A percentile compares a stretch with the other conserved stretches of the same genome.
These are phyloP conservation scores for Ophiosphaerella herpotricha DNA, from an alignment of 2,329 filamentous ascomycete species.

Conservation along the genomic window DNA sequence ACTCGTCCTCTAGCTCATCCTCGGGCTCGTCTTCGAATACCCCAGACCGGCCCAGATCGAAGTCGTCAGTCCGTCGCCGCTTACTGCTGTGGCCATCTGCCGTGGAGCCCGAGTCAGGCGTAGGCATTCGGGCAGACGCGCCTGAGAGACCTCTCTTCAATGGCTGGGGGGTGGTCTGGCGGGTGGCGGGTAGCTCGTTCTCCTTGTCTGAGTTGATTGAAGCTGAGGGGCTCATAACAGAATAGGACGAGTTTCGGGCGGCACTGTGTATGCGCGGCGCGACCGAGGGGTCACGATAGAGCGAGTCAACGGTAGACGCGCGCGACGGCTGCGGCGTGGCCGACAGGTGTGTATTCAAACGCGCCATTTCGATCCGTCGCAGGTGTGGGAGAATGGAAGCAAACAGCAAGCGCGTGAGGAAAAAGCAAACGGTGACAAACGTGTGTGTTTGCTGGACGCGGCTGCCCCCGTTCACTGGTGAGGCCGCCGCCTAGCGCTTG, in stretches of 20 bases:
- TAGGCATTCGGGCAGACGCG: slow-evolving; percentile 40
- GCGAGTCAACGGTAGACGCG: slow-evolving; percentile 38
- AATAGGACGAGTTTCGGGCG: slow-evolving; percentile 34
- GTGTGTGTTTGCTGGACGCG: slow-evolving; percentile 11
- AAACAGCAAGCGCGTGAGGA: slow-evolving; percentile 4
- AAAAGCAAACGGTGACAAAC: neutral
- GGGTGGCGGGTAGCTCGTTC: slow-evolving; percentile 42
- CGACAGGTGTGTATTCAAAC: slow-evolving; percentile 40
- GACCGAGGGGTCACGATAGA: slow-evolving; percentile 46
- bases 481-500: slow-evolving; percentile 21
- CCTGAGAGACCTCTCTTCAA: slow-evolving; percentile 51
- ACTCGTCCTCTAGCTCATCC: slow-evolving; percentile 24
- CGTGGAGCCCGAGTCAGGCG: slow-evolving; percentile 44
- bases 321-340: slow-evolving; percentile 35
- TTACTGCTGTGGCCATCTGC: slow-evolving; percentile 45
- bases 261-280: slow-evolving; percentile 18
- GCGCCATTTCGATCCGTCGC: slow-evolving; percentile 35
- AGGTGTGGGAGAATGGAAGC: neutral
- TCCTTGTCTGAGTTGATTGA: slow-evolving; percentile 52
- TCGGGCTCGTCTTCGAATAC: slow-evolving; percentile 17
- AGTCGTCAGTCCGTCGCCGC: slow-evolving; percentile 51
- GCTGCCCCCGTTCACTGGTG: slow-evolving; percentile 9
- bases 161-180: slow-evolving; percentile 30
- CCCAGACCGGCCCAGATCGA: slow-evolving; percentile 13
- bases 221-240: slow-evolving; percentile 37